phyloP scores from a whole-genome alignment of 2,329 filamentous ascomycete genomes.

The Calonectria multiphialidica region DNA sequence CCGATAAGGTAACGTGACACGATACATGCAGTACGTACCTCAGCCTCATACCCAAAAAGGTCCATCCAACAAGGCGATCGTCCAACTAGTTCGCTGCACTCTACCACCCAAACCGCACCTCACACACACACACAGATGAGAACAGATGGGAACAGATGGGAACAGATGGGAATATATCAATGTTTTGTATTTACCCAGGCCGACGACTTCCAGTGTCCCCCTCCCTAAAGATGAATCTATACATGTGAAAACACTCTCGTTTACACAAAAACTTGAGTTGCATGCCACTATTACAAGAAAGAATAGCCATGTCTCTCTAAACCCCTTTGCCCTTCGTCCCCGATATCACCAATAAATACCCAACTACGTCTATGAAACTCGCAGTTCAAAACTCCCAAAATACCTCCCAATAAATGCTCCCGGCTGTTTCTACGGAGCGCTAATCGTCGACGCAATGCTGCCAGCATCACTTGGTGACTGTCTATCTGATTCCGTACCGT shows the following conservation, averaged over 20 bases:
- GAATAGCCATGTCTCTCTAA: not conserved
- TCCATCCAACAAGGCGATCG: not conserved
- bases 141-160: too few species aligned
- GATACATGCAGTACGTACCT: constrained; percentile 22
- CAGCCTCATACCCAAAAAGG: not conserved
- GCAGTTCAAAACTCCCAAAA: constrained; percentile 21
- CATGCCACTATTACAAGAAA: constrained; percentile 1
- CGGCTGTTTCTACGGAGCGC: constrained; percentile 35
- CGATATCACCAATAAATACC: constrained; percentile 18
- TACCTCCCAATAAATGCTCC: constrained; percentile 13
- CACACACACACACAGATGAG: too few species aligned
- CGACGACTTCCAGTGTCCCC: not conserved
- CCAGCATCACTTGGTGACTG: constrained; percentile 52
- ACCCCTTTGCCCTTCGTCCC: constrained; percentile 3
- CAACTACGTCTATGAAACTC: constrained; percentile 20
- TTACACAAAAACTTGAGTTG: not conserved
- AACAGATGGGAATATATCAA: too few species aligned
- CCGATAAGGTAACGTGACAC: constrained; percentile 42
- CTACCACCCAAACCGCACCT: too few species aligned
- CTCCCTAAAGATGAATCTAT: constrained; percentile 2
- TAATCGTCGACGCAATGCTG: constrained; percentile 51
- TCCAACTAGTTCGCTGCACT: too few species aligned
- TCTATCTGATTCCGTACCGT: constrained; percentile 51
- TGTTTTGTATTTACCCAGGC: constrained; percentile 3
- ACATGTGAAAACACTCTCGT: constrained; percentile 6